These are phyloP conservation scores for Pichia cephalocereana DNA, from an alignment of 805 yeast genomes.

Conservation along the genomic window DNA sequence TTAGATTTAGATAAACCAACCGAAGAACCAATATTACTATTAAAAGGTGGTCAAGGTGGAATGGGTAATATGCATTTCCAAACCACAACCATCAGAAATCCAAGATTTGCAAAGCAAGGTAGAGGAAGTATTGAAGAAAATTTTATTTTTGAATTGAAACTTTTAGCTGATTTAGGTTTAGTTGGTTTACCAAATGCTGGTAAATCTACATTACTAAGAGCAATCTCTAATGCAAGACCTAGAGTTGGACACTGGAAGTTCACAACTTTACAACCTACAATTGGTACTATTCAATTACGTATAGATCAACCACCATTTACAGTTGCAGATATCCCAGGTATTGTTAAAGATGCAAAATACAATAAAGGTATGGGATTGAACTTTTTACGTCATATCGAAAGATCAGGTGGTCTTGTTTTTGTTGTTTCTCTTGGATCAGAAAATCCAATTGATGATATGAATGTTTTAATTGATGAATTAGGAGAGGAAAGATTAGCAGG, in stretches of 20 bases:
- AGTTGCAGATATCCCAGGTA: conserved; percentile 97
- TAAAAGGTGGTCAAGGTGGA: conserved; percentile 90
- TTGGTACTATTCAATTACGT: conserved; percentile 73
- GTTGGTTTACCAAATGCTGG: conserved; percentile 98
- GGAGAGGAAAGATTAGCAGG: conserved; percentile 51
- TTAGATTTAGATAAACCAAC: conserved; percentile 59
- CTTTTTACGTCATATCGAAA: conserved; percentile 83
- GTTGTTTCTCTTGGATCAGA: conserved; percentile 67
- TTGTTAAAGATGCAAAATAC: conserved; percentile 76
- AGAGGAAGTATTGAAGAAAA: conserved; percentile 55
- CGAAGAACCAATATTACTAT: conserved; percentile 54
- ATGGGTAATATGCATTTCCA: conserved; percentile 94
- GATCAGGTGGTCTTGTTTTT: conserved; percentile 84
- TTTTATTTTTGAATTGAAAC: conserved; percentile 75
- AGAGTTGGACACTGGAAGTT: conserved; percentile 95
- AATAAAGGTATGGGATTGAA: conserved; percentile 92
- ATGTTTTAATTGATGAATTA: conserved; percentile 57
- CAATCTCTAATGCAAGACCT: conserved; percentile 84
- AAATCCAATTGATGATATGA: conserved; percentile 59
- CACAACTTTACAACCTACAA: conserved; percentile 84
- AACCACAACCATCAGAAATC: conserved; percentile 76
- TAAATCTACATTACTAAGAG: conserved; percentile 77
- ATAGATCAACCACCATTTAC: conserved; percentile 67
- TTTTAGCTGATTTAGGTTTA: conserved; percentile 86
- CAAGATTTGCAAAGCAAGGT: conserved; percentile 79